A percentile compares a stretch with the other conserved stretches of the same genome.
Conservation (phyloP, 768 basidiomycete species). For the Suillus subluteus region DNA sequence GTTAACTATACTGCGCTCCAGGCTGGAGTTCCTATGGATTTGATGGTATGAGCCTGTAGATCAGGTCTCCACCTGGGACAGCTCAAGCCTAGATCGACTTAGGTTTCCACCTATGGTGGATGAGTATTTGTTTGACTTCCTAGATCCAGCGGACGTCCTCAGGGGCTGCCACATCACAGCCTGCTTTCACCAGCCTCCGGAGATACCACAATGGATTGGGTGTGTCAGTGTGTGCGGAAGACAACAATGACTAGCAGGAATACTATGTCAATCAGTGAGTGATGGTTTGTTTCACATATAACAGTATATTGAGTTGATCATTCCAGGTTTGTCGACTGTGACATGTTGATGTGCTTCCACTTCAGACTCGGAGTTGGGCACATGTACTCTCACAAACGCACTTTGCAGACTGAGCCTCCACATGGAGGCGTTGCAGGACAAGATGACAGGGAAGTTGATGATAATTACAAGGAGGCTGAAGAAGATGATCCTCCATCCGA, state of each 20-base stretch:
- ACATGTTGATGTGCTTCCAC: conserved; percentile 11
- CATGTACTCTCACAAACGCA: background rate
- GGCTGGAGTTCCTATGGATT: conserved; percentile 10
- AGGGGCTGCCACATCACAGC: conserved; percentile 5
- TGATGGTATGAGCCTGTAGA: background rate
- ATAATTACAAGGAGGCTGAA: too few species aligned
- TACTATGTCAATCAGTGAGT: background rate
- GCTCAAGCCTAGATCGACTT: background rate
- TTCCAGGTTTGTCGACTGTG: background rate
- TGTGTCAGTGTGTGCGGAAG: background rate
- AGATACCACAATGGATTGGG: background rate
- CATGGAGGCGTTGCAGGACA: too few species aligned
- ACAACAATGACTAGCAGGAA: background rate
- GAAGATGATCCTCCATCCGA: too few species aligned
- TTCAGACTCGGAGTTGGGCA: conserved; percentile 10
- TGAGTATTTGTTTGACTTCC: background rate
- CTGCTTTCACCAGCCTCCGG: background rate
- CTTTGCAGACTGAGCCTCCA: too few species aligned
- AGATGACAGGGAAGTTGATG: too few species aligned
- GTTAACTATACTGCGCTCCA: background rate
- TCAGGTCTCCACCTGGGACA: background rate
- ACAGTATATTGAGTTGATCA: too few species aligned
- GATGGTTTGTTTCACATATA: background rate
- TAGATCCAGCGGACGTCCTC: conserved; percentile 8
- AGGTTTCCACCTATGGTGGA: background rate